These are phyloP conservation scores for Coprinopsis strossmayeri DNA, from an alignment of 768 basidiomycete genomes.

Conservation along the genomic window DNA sequence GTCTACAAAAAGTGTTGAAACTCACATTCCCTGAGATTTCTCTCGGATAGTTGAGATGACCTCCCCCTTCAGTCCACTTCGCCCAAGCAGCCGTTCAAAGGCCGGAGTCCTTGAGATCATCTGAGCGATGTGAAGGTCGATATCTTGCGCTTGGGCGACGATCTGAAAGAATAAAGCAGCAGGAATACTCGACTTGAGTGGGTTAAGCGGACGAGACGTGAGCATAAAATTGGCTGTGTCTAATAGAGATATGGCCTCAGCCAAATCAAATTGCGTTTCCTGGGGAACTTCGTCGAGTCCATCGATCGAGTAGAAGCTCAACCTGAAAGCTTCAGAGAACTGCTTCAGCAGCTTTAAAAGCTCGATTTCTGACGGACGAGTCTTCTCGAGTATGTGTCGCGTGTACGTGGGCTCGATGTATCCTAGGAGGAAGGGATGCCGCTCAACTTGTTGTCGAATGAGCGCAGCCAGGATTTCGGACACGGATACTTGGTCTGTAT, in stretches of 20 bases:
- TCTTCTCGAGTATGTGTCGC: not conserved
- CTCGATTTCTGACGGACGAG: not conserved
- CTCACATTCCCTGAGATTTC: not conserved
- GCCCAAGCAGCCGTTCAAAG: not conserved
- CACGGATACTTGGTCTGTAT: not conserved
- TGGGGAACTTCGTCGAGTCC: not conserved
- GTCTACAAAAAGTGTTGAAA: not conserved
- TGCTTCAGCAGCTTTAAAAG: not conserved
- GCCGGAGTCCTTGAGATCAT: not conserved
- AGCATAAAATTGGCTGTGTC: not conserved
- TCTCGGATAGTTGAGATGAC: not conserved
- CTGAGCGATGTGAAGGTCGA: not conserved
- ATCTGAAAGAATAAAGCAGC: not conserved
- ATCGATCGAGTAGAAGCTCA: not conserved
- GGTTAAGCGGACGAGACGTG: not conserved
- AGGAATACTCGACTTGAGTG: not conserved
- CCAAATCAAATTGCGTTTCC: not conserved
- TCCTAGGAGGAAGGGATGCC: not conserved
- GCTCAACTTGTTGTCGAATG: not conserved
- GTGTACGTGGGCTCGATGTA: not conserved
- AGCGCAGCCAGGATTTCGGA: not conserved
- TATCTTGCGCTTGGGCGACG: conserved; percentile 1
- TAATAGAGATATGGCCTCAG: not conserved
- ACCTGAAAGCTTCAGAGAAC: not conserved
- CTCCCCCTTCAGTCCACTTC: not conserved